Evolutionary conservation across 2,329 filamentous ascomycete species (phyloP), one percentile per base, ranked within the genome.

Genomic region (Magnaporthiopsis incrustans): DNA sequence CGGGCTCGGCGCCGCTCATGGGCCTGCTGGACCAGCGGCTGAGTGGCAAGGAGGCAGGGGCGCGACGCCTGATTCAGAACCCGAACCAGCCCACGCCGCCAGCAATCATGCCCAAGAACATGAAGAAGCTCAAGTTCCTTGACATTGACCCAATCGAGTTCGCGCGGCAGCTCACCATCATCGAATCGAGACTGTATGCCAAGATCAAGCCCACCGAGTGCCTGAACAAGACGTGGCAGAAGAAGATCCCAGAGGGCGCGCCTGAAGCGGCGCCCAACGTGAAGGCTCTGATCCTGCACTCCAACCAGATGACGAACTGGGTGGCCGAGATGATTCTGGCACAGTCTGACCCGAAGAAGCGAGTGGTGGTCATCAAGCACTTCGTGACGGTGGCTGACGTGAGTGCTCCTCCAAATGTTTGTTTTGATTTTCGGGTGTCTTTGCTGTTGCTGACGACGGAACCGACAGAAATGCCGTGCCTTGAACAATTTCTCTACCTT

Each of bases 291-390:
- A 99, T 99, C 77, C 81, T 98, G 63, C 95, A 99, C 77, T 98
- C 95, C 0, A 99, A 99, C 72, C 94, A 98, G 76, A 88, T 99
- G 81, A 99, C 95, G 7, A 99, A 98, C 74, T 99, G 95, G 95
- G 95, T 98, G 62, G 95, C 95, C 35, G 94, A 98, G 76, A 98
- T 99, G 95, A 98, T 99, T 69, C 78, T 99, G 67, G 93, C 90
- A 0, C 95, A 99, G 76, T 85, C 89, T 70, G 95, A 99, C 74
- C 91, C 97, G 67, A 97, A 95, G 81, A 96, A 96, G 76, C 87
- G 95, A 70, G 94, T 98, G 32, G 90, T 96, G 44, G 95, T 99
- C 59, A 97, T 99, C 77, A 98, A 98, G 76, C 95, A 98, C 75
- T 99, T 98, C 78, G 92, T 99, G 66, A 86, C 91, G 53, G 92